Evolutionary conservation across 305 asterid species (phyloP).

Genomic region (Fraxinus albicans): DNA sequence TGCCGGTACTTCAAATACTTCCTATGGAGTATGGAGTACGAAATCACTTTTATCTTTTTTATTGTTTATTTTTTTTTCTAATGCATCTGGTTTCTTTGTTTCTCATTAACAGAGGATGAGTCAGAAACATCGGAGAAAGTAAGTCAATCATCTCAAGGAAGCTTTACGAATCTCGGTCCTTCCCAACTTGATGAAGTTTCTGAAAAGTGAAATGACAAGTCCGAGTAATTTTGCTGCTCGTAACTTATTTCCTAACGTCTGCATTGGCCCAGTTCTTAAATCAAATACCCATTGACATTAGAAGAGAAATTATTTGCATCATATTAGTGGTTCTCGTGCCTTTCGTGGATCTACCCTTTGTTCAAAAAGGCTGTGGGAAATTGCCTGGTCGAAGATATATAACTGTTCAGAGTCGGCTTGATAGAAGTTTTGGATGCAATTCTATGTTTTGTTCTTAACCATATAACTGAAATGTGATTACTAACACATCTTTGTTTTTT

Average conservation of each 20-base stretch:
- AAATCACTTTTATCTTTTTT: not conserved
- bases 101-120: slow-evolving; percentile 62
- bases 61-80: not conserved
- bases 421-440: slow-evolving; percentile 6
- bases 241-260: slow-evolving; percentile 1
- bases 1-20: not conserved
- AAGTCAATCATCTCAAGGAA: slow-evolving; percentile 42
- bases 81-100: slow-evolving; percentile 21
- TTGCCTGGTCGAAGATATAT: slow-evolving; percentile 9
- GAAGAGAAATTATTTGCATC: not conserved
- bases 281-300: not conserved
- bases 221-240: slow-evolving; percentile 6
- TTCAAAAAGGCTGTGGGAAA: not conserved
- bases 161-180: slow-evolving; percentile 37
- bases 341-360: not conserved
- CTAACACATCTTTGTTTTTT: not conserved
- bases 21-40: not conserved
- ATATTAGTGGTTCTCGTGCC: not conserved
- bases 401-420: slow-evolving; percentile 24
- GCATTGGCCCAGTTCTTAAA: not conserved
- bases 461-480: slow-evolving; percentile 10
- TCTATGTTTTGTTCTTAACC: slow-evolving; percentile 19
- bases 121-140: slow-evolving; percentile 58
- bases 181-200: slow-evolving; percentile 25
- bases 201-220: slow-evolving; percentile 23